Evolutionary conservation across 495 filamentous ascomycete species (phyloP).

Genomic region (Xylaria flabelliformis): DNA sequence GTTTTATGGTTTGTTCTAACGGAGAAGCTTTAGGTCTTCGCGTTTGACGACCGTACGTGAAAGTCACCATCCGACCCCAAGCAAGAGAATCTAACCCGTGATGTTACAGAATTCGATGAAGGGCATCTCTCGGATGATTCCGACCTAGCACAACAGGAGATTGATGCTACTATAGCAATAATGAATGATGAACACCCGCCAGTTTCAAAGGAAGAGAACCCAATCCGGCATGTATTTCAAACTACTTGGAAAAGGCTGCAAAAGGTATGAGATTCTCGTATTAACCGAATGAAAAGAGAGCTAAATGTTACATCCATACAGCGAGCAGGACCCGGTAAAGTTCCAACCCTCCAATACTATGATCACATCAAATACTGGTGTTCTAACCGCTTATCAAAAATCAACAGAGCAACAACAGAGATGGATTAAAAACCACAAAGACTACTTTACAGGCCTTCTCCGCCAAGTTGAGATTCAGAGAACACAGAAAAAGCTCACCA

Average conservation of each 20-base stretch:
- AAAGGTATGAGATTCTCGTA: neutral
- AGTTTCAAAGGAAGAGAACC: neutral
- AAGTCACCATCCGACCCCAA: neutral
- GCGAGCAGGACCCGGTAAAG: conserved; percentile 3
- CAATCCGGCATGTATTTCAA: conserved; percentile 19
- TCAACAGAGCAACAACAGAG: conserved; percentile 10
- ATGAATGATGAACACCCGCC: conserved; percentile 1
- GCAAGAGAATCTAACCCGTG: neutral
- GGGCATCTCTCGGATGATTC: neutral
- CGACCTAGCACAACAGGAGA: neutral
- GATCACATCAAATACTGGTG: neutral
- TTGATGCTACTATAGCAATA: neutral
- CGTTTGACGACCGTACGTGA: conserved; percentile 12
- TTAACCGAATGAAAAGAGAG: neutral
- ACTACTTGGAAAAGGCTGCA: conserved; percentile 11
- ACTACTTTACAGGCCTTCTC: conserved; percentile 8
- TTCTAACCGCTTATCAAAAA: neutral
- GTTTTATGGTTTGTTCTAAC: neutral
- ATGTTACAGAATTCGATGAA: conserved; percentile 8
- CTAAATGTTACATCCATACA: neutral
- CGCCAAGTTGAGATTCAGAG: conserved; percentile 18
- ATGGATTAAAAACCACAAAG: conserved; percentile 4
- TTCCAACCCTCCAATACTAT: neutral
- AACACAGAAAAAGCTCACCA: conserved; percentile 2
- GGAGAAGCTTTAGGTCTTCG: neutral